Base-by-base conservation (phyloP, 2,329 filamentous ascomycete species). In the Plectosphaerella plurivora region DNA sequence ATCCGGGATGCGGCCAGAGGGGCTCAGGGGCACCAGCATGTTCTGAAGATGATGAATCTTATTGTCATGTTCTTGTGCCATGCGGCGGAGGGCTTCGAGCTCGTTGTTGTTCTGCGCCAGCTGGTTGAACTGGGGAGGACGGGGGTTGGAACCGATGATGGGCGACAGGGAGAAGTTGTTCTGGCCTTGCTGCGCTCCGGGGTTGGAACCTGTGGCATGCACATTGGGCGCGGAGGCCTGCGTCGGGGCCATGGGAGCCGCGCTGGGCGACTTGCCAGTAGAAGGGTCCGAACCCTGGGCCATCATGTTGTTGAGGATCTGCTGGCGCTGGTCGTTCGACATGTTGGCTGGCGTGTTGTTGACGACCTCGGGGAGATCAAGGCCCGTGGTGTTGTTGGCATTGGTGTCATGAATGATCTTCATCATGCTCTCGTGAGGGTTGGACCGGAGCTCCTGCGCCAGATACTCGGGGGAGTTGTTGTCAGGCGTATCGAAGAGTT, bases 41-140 rank as follows among this genome's bases (percentile, higher is more conserved):
- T 83, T 84, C 49, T 84, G 84, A 10, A 97, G 76, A 53, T 89
- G 84, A 55, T 89, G 83, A 1, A 97, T 87, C 47, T 88, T 87
- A 47, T 79, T 79, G 55, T 88, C 85, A 62, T 96, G 91, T 54
- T 93, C 85, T 22, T 83, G 82, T 64, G 95, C 89, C 61, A 96
- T 76, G 44, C 86, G 86, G 57, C 89, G 83, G 2, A 97, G 77
- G 28, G 88, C 80, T 49, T 94, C 89, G 25, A 97, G 81, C 56
- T 96, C 88, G 14, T 86, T 77, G 55, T 87, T 80, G 5, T 87
- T 92, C 37, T 44, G n/a, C 4, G 22, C 81, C 56, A 94, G 81
- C 39, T 85, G 78, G 49, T 81, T 76, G 18, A 90, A 72, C 14
- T 66, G 66, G 0, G 81, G 79, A 2, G 78, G 76, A 4, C 71